These are phyloP conservation scores for Rosa hybrid DNA, from an alignment of 331 rosid genomes.

Conservation along the genomic window DNA sequence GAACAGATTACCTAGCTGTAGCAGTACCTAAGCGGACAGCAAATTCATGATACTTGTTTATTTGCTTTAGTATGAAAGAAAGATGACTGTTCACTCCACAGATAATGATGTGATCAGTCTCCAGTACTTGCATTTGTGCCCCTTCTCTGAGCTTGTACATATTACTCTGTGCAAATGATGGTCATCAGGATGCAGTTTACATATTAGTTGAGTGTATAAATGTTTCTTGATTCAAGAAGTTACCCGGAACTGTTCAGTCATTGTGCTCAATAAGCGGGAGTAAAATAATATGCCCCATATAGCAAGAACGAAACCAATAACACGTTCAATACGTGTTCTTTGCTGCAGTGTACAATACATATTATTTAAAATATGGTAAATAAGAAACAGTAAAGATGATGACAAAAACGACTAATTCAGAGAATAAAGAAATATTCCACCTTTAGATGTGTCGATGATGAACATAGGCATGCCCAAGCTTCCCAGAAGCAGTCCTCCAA, in stretches of 20 bases:
- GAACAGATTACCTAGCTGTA: slow-evolving; percentile 77
- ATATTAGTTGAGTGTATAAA: slow-evolving; percentile 22
- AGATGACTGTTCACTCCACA: slow-evolving; percentile 93
- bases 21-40: slow-evolving; percentile 97
- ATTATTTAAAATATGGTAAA: slow-evolving; percentile 15
- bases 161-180: slow-evolving; percentile 60
- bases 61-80: slow-evolving; percentile 84
- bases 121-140: slow-evolving; percentile 93
- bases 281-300: slow-evolving; percentile 96
- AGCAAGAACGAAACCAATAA: slow-evolving; percentile 85
- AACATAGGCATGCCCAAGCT: slow-evolving; percentile 97
- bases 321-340: slow-evolving; percentile 81
- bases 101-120: slow-evolving; percentile 90
- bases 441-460: slow-evolving; percentile 88
- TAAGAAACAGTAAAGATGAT: slow-evolving; percentile 14
- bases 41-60: slow-evolving; percentile 80
- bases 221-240: slow-evolving; percentile 33
- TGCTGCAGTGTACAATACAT: slow-evolving; percentile 53
- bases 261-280: slow-evolving; percentile 91
- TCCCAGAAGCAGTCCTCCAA: slow-evolving; percentile 98
- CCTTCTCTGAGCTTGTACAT: slow-evolving; percentile 96
- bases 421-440: slow-evolving; percentile 43
- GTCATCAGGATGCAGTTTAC: slow-evolving; percentile 28
- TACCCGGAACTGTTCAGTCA: slow-evolving; percentile 98
- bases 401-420: slow-evolving; percentile 21